Evolutionary conservation across 1,284 basidiomycete genomes (phyloP).

Genomic region (Ustilago cynodontis): DNA sequence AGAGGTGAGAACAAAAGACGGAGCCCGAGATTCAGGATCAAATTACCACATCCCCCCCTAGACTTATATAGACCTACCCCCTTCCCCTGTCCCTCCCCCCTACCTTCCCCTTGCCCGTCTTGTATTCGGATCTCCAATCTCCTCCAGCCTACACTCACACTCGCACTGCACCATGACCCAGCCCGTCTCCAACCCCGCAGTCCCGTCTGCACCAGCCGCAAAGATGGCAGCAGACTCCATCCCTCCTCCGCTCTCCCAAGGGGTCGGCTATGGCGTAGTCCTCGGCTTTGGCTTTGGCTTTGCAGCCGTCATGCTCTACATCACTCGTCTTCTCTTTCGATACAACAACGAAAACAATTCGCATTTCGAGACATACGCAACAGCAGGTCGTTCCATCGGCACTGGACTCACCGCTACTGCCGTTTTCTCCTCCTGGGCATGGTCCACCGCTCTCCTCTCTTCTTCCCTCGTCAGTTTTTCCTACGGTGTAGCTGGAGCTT

Average conservation of each 20-base stretch:
- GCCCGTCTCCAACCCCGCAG: no score
- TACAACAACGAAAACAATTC: conserved; percentile 52
- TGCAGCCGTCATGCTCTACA: conserved; percentile 54
- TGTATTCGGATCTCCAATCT: no score
- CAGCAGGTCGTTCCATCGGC: conserved; percentile 59
- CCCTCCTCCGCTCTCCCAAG: conserved; percentile 58
- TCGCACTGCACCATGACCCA: no score
- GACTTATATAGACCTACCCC: no score
- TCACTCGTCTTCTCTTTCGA: conserved; percentile 44
- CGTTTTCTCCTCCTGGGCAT: conserved; percentile 61
- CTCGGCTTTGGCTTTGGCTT: conserved; percentile 66
- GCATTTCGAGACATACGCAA: conserved; percentile 59
- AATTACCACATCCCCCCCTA: no score
- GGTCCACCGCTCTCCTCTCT: conserved; percentile 62
- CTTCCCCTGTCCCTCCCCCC: no score
- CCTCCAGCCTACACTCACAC: no score
- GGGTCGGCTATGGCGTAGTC: conserved; percentile 67
- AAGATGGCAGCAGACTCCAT: conserved; percentile 47
- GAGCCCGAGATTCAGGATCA: no score
- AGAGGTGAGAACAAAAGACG: no score
- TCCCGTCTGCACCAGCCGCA: no score
- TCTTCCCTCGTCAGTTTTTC: conserved; percentile 43
- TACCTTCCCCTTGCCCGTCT: no score
- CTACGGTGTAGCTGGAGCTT: conserved; percentile 54
- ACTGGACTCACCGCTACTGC: conserved; percentile 63